Evolutionary conservation across 2,329 filamentous ascomycete genomes (phyloP).

Genomic region (Aspergillus fischeri): DNA sequence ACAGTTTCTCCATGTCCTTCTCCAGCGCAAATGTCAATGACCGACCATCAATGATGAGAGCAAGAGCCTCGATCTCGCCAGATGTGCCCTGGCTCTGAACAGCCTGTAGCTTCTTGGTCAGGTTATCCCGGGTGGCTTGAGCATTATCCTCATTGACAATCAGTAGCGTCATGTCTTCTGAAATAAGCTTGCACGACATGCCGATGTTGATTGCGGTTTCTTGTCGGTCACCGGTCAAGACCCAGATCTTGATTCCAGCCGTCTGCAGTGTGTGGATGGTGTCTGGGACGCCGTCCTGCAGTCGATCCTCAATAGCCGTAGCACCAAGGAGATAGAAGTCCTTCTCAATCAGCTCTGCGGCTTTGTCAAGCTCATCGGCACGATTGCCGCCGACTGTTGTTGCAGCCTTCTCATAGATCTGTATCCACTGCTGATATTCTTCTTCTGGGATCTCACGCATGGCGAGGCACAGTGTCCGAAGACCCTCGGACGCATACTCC

Average conservation of each 20-base stretch:
- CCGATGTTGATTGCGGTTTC: constrained; percentile 99
- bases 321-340: constrained; percentile 89
- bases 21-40: constrained; percentile 91
- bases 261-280: constrained; percentile 96
- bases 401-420: constrained; percentile 79
- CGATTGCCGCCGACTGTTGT: constrained; percentile 91
- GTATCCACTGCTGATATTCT: constrained; percentile 83
- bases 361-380: constrained; percentile 93
- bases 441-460: constrained; percentile 89
- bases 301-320: constrained; percentile 92
- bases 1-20: constrained; percentile 86
- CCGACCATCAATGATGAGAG: constrained; percentile 92
- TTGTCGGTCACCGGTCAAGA: constrained; percentile 93
- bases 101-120: constrained; percentile 89
- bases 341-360: constrained; percentile 89
- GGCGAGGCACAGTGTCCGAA: constrained; percentile 89
- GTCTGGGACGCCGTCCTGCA: constrained; percentile 96
- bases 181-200: constrained; percentile 98
- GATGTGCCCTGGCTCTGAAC: constrained; percentile 73
- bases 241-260: constrained; percentile 98
- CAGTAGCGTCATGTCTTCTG: constrained; percentile 96
- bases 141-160: constrained; percentile 91
- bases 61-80: constrained; percentile 69
- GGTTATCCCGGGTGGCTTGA: constrained; percentile 74
- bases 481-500: constrained; percentile 93